Conservation (phyloP, 768 basidiomycete genomes). For the Brasilioporus rufonigricans region DNA sequence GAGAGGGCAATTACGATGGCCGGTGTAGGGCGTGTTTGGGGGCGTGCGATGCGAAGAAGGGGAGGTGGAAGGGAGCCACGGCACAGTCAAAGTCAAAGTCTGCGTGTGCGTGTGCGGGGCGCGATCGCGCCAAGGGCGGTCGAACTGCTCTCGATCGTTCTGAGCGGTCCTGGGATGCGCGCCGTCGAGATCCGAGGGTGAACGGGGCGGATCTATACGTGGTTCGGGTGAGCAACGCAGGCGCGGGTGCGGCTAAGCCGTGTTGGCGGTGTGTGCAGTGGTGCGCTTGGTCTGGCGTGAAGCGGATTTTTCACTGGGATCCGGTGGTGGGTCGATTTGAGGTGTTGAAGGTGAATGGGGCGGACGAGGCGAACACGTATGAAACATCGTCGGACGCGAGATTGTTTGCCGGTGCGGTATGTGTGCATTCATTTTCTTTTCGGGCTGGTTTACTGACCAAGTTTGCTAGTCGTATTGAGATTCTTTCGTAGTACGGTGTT, state of each 20-base stretch:
- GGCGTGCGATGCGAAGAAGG: neutral
- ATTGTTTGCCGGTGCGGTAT: constrained; percentile 2
- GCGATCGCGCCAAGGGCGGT: neutral
- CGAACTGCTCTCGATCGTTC: neutral
- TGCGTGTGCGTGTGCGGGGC: neutral
- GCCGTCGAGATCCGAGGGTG: neutral
- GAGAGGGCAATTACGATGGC: neutral
- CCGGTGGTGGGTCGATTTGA: neutral
- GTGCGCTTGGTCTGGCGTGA: constrained; percentile 5
- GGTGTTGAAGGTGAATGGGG: constrained; percentile 1
- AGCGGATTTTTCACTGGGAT: constrained; percentile 2
- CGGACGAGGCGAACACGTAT: neutral
- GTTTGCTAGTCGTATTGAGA: neutral
- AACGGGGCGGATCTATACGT: constrained; percentile 1
- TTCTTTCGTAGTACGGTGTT: neutral
- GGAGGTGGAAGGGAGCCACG: neutral
- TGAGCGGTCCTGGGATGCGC: constrained; percentile 1
- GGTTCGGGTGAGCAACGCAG: neutral
- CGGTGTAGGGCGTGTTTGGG: neutral
- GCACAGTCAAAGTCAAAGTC: neutral
- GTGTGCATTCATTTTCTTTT: neutral
- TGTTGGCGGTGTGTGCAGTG: constrained; percentile 5
- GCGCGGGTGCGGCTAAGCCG: neutral
- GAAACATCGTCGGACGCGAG: constrained; percentile 1
- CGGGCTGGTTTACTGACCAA: neutral